A percentile compares a stretch with the other conserved stretches of the same genome.
Evolutionary conservation across 768 basidiomycete genomes (phyloP).

Genomic region (Pleurotus sapidus): DNA sequence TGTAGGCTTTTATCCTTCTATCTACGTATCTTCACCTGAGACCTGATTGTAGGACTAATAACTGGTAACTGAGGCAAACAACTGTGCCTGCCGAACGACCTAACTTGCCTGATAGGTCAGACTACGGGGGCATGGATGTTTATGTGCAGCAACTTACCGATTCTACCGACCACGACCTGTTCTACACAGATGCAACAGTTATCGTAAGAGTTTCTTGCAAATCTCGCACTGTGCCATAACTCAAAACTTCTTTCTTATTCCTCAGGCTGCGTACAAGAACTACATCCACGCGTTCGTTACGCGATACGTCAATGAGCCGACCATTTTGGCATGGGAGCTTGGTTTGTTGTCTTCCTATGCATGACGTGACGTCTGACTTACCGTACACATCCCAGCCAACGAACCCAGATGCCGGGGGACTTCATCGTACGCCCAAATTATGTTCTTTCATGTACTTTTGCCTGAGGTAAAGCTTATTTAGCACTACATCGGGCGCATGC

Average conservation of each 20-base stretch:
- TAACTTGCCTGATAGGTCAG: slow-evolving; percentile 13
- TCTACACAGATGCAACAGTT: slow-evolving; percentile 30
- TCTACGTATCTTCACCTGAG: too few relatives aligned
- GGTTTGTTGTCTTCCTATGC: slow-evolving; percentile 21
- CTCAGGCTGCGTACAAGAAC: slow-evolving; percentile 31
- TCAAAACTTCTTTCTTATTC: too few relatives aligned
- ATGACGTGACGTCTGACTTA: slow-evolving; percentile 10
- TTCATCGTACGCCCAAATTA: not conserved
- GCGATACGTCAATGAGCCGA: slow-evolving; percentile 26
- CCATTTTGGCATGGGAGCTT: slow-evolving; percentile 25
- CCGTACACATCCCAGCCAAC: slow-evolving; percentile 10
- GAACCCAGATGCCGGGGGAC: slow-evolving; percentile 15
- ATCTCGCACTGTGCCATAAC: too few relatives aligned
- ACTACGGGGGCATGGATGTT: slow-evolving; percentile 41
- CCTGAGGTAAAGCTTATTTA: slow-evolving; percentile 3
- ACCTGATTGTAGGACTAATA: slow-evolving; percentile 43
- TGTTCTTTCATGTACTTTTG: slow-evolving; percentile 1
- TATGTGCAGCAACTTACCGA: slow-evolving; percentile 27
- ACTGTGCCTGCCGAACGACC: too few relatives aligned
- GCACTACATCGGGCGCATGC: slow-evolving; percentile 33
- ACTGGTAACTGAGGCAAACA: slow-evolving; percentile 32
- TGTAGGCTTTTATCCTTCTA: slow-evolving; percentile 31
- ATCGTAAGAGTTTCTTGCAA: slow-evolving; percentile 20
- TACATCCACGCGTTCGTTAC: slow-evolving; percentile 24
- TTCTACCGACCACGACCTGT: slow-evolving; percentile 30